These are phyloP conservation scores for Populus davidiana DNA, from an alignment of 345 rosid species.

Conservation along the genomic window DNA sequence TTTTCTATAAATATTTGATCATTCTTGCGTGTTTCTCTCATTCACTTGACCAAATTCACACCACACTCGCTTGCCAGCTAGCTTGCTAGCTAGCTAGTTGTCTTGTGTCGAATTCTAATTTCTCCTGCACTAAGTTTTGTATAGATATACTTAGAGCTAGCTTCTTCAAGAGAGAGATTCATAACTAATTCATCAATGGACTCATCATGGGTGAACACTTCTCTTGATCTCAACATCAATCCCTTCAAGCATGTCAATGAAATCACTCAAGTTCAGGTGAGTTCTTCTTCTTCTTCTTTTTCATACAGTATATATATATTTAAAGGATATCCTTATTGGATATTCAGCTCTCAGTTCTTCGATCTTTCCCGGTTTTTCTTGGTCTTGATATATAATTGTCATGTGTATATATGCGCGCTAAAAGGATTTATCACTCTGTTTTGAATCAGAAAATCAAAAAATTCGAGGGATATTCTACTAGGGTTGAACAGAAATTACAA, in stretches of 20 bases:
- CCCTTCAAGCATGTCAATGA: constrained; percentile 25
- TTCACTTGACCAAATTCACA: constrained; percentile 32
- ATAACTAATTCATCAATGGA: constrained; percentile 22
- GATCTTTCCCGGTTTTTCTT: background rate
- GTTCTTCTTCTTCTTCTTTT: constrained; percentile 13
- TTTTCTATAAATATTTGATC: background rate
- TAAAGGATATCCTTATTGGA: background rate
- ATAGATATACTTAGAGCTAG: no score
- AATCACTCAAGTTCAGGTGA: constrained; percentile 35
- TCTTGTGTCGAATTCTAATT: background rate
- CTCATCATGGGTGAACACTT: constrained; percentile 40
- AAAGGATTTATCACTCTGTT: background rate
- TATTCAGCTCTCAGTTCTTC: background rate
- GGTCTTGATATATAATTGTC: background rate
- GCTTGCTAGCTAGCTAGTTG: background rate
- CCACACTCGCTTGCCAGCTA: constrained; percentile 1
- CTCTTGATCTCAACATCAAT: constrained; percentile 61
- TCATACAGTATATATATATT: background rate
- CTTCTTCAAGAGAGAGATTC: background rate
- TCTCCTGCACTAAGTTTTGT: constrained; percentile 3
- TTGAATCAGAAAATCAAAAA: constrained; percentile 35
- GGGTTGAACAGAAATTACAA: constrained; percentile 19
- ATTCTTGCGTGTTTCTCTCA: constrained; percentile 18
- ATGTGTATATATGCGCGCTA: background rate
- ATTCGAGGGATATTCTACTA: constrained; percentile 1